Base-by-base conservation (phyloP, 305 asterid species). In the Withania somnifera region DNA sequence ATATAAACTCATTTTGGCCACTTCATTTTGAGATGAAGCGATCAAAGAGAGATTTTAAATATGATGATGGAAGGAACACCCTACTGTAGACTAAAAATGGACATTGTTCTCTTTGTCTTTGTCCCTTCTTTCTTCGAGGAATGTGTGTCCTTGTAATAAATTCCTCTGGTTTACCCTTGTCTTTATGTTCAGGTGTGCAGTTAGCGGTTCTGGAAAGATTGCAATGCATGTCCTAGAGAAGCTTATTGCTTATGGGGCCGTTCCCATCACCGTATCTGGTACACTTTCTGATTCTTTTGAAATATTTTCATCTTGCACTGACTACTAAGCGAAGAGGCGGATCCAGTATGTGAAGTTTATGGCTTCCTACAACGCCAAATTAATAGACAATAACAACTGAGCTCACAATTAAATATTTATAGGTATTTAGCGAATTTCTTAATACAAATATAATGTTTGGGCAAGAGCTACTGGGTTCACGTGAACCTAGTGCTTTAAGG, bases 171-270 rank as follows among this genome's bases (percentile, higher is more conserved):
- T 85, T 32, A 22, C 81, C 63, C 57, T 85, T 69, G 61, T 36
- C 50, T 47, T 79, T 84, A 81, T 73, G 81, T 79, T 82, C 94
- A 94, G 99, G 87, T 96, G 99, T 89, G 93, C 90, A 82, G 98
- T 96, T 87, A 96, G 98, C 85, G 99, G 99, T 81, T 94, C 95
- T 84, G 99, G 99, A 87, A 96, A 96, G 91, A 94, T 94, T 87
- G 91, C 99, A 4, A 91, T 96, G 98, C 97, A 96, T 86, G 99
- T 96, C 81, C 88, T 96, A 28, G 99, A 96, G 95, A 96, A 96
- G 90, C 97, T 96, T 89, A 90, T 90, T 82, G 98, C 95, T 17
- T 92, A 92, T 85, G 95, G 97, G 79, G 99, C 99, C 36, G 82
- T 94, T 86, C 98, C 99, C 73, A 89, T 94, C 82, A 93, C 98